Evolutionary conservation across 306 rosid genomes (phyloP).

Genomic region (Fragaria iinumae): DNA sequence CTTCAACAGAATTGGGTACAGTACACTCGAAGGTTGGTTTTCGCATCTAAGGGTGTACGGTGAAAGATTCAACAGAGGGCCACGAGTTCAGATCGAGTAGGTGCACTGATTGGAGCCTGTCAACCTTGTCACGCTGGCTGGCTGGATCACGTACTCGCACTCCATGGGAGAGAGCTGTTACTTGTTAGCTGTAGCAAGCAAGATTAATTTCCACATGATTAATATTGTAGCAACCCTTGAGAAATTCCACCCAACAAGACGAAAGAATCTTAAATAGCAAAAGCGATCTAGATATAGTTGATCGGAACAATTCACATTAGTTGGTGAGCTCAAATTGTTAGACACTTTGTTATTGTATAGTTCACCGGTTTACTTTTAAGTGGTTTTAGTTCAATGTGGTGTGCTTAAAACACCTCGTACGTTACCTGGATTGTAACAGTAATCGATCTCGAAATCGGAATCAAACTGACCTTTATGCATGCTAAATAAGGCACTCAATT

Average conservation of each 20-base stretch:
- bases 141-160: not conserved
- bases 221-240: too few relatives aligned
- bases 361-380: not conserved
- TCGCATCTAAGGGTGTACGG: not conserved
- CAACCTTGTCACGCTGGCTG: constrained; percentile 25
- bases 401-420: not conserved
- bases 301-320: too few relatives aligned
- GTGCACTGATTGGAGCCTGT: constrained; percentile 22
- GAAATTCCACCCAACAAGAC: too few relatives aligned
- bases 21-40: not conserved
- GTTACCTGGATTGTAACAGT: not conserved
- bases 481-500: not conserved
- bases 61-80: constrained; percentile 1
- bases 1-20: not conserved
- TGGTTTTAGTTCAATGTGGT: too few relatives aligned
- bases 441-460: not conserved
- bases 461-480: not conserved
- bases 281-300: too few relatives aligned
- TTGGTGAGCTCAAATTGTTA: too few relatives aligned
- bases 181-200: not conserved
- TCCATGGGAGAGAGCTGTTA: not conserved
- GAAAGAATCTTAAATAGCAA: too few relatives aligned
- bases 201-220: not conserved
- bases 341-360: not conserved
- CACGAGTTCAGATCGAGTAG: constrained; percentile 27